Evolutionary conservation across 1,139 yeast genomes (phyloP), one percentile per base, ranked within the genome.

Genomic region (Hansenula lynferdii): DNA sequence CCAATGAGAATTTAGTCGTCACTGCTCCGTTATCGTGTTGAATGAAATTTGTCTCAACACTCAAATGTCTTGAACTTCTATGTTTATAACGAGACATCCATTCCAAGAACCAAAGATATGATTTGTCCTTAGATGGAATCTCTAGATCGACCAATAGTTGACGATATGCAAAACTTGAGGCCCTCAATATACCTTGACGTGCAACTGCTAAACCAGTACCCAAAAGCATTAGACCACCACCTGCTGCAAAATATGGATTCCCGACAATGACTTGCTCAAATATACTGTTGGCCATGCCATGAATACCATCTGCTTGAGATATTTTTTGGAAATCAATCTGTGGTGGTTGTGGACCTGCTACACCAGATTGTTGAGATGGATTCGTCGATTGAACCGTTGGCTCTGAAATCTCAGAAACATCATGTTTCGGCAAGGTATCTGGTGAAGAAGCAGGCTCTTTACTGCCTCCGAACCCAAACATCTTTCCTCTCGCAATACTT

Each of bases 1-100:
- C 97, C 40, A 92, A 73, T 33, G 89, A 79, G 58, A 92, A 90
- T 42, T 80, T 85, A 9, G 98, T 89, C 15, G 83, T 72, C 2
- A 89, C 87, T 3, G 95, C 77, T 0, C 98, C 98, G 57, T 90
- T 90, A 51, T 89, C 95, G 61, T 90, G 97, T 58, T 90, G 96
- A 26, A 81, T 69, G 61, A 74, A 89, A 47, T 76, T 78, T 5
- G 98, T 92, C 52, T 89, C 95, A 14, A 92, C 97, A 36, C 95
- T 80, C 40, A 92, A 64, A 60, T 94, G 97, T 50, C 97, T 72
- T 15, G 94, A 82, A 25, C 76, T 67, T 39, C 96, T 65, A 42
- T 78, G 69, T 50, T 80, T 82, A 56, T 86, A 77, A 50, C 77
- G 79, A 0, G 97, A 77, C 96, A 92, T 90, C 98, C 98, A 92